Evolutionary conservation across 2,329 filamentous ascomycete species (phyloP), one percentile per base, ranked within the genome.

Genomic region (Dothistroma pini): DNA sequence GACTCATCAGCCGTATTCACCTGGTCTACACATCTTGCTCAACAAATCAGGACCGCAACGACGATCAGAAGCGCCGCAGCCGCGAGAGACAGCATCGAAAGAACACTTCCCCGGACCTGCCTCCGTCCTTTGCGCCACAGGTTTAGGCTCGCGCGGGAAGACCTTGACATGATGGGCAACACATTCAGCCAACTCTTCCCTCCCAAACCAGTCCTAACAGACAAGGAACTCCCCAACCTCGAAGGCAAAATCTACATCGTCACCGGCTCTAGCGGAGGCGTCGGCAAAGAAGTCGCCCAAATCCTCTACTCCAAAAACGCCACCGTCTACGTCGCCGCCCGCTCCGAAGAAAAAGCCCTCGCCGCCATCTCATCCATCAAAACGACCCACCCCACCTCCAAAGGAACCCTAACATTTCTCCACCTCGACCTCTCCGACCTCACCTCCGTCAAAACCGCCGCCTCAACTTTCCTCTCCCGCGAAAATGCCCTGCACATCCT

Each of bases 241-340:
- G 67, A 70, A 14, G 78, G 75, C 66, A 78, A 74, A 16, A 80
- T 84, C 35, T 80, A 77, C 72, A 77, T 86, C 61, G 79, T 86
- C 16, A 86, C 75, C 0, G 81, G 81, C 22, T 79, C 77, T 25
- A 75, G 78, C 56, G 68, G 76, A 0, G 80, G 80, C 38, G 75
- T 85, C 7, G 84, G 84, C 10, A 78, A 79, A 47, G 80, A 85
- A 64, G 75, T 86, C 21, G 75, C 75, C 34, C 78, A 78, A 44
- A 78, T 86, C 2, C 75, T 87, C 11, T 86, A 86, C 70, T 70
- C 74, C 12, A 78, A 77, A 38, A 81, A 84, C 59, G 77, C 77
- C 48, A 83, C 75, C 1, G 79, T 87, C n/a, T 86, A 85, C 71
- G 71, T 84, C 25, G 82, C 82, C 9, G 79, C 79, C 1, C 81